Conservation (phyloP, 2,329 filamentous ascomycete species). For the Cladorrhinum sp. region DNA sequence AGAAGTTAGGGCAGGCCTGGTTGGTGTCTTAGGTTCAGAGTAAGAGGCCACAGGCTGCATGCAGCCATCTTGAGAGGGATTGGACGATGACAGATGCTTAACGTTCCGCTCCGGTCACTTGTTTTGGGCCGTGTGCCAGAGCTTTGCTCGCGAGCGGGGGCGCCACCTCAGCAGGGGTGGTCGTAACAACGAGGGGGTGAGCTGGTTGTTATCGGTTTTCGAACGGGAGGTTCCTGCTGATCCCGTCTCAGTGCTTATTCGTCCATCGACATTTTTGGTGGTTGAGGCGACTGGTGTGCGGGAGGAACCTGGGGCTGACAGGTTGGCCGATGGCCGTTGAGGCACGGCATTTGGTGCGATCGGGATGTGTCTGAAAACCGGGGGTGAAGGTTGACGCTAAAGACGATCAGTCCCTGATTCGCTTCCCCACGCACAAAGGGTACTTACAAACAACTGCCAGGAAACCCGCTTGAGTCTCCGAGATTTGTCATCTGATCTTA, state of each 20-base stretch:
- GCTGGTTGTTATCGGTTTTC: not conserved
- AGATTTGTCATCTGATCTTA: too few relatives aligned
- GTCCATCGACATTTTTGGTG: not conserved
- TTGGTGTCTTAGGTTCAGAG: not conserved
- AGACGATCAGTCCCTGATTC: not conserved
- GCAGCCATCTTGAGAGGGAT: conserved; percentile 1
- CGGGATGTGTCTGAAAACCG: not conserved
- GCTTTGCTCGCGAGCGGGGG: not conserved
- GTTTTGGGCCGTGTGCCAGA: not conserved
- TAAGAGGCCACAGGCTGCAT: conserved; percentile 1
- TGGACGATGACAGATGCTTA: not conserved
- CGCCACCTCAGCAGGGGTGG: not conserved
- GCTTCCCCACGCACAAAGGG: not conserved
- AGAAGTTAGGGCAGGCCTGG: not conserved
- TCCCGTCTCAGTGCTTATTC: not conserved
- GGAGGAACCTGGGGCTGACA: not conserved
- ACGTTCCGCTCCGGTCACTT: not conserved
- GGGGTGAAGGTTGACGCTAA: not conserved
- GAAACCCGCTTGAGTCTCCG: not conserved
- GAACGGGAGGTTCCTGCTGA: not conserved
- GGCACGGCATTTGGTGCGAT: not conserved
- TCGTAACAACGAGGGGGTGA: not conserved
- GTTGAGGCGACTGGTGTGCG: not conserved
- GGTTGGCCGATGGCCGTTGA: not conserved
- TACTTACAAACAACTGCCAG: too few relatives aligned